These are phyloP conservation scores for Blastobotrys illinoisensis DNA, from an alignment of 1,139 yeast genomes.

Conservation along the genomic window DNA sequence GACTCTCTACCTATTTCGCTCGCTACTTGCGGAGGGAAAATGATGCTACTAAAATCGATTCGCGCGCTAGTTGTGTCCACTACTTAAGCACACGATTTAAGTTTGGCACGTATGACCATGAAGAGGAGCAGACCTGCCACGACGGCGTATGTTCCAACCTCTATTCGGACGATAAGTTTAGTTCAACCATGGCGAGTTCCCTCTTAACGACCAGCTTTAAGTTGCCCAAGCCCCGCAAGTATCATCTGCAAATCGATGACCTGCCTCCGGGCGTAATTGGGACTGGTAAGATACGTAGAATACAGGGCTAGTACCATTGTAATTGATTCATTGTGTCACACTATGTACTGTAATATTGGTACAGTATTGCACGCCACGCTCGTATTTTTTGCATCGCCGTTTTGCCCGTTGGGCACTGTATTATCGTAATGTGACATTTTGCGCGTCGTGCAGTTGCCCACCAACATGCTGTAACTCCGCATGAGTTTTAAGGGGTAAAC, in stretches of 20 bases:
- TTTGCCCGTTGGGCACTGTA: background rate
- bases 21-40: background rate
- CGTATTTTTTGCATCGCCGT: background rate
- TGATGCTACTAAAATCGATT: background rate
- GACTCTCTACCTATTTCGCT: background rate
- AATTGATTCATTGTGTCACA: background rate
- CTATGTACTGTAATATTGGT: no score
- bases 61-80: background rate
- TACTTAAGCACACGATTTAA: background rate
- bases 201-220: background rate
- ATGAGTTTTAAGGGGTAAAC: background rate
- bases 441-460: background rate
- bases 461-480: background rate
- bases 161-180: background rate
- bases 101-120: constrained; percentile 9
- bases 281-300: no score
- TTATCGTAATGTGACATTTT: background rate
- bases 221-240: background rate
- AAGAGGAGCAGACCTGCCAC: background rate
- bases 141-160: background rate
- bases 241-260: background rate
- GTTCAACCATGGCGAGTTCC: background rate
- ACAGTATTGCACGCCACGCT: no score
- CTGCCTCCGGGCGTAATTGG: background rate
- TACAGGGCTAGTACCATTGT: background rate